These are phyloP conservation scores for Mycena capillaripes DNA, from an alignment of 768 basidiomycete genomes.

Conservation along the genomic window DNA sequence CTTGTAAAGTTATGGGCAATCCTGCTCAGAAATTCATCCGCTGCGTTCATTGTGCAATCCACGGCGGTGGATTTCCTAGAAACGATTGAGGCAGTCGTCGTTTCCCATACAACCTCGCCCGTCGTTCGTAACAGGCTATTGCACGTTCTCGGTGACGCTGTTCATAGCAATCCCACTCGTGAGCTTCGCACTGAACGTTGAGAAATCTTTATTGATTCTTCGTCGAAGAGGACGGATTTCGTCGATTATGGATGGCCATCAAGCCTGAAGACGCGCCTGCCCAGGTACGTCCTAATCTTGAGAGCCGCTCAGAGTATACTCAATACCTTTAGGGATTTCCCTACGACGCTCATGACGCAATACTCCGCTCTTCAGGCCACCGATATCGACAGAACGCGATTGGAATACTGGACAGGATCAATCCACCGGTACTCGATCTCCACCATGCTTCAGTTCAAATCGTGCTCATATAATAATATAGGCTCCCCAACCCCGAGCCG, in stretches of 20 bases:
- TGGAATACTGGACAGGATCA: conserved; percentile 24
- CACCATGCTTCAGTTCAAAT: too few species aligned
- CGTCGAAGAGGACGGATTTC: conserved; percentile 10
- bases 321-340: conserved; percentile 11
- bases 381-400: not conserved
- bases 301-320: not conserved
- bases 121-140: conserved; percentile 34
- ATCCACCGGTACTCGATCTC: not conserved
- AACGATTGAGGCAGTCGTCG: conserved; percentile 14
- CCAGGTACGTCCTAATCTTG: not conserved
- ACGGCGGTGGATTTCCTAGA: conserved; percentile 32
- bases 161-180: conserved; percentile 28
- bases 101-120: conserved; percentile 9
- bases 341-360: conserved; percentile 30
- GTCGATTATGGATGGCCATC: conserved; percentile 22
- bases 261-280: conserved; percentile 21
- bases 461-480: not conserved
- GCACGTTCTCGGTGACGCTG: conserved; percentile 33
- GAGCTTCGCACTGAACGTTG: not conserved
- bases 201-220: not conserved
- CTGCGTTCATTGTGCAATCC: conserved; percentile 32
- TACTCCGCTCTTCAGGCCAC: not conserved
- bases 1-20: conserved; percentile 31
- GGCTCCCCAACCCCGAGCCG: not conserved
- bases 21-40: conserved; percentile 33